Base-by-base conservation (phyloP, 2,329 filamentous ascomycete species). In the Thyridium curvatum region DNA sequence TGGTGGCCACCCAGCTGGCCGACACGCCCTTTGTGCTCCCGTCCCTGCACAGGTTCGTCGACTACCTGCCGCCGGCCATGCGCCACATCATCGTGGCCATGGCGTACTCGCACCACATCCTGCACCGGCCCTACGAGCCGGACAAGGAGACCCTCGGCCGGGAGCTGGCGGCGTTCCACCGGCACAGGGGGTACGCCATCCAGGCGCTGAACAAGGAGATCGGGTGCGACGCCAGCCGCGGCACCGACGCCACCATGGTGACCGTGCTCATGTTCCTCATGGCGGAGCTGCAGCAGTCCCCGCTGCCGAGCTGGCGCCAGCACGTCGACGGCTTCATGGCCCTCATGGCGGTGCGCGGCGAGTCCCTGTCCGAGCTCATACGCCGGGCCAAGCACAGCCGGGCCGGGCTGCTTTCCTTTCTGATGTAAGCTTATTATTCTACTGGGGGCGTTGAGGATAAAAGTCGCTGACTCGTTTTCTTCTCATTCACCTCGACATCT, bases 171-270 rank as follows among this genome's bases (percentile, higher is more conserved):
- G 21, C 21, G 6, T 26, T 56, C 17, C 50, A 47, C n/a, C 50
- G 48, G 31, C 57, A 56, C 38, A 50, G 52, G 8, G 54, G 47
- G 15, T 42, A 50, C 33, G 46, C 51, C 2, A 46, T 61, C 32
- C 54, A 47, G 14, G 47, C 51, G 8, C 48, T 62, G 4, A 57
- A 52, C 26, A 41, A 52, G 8, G 52, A 54, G 16, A 51, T 61
- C 9, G 39, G 38, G 14, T 32, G 21, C 3, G 48, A 49, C 21
- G 21, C 48, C 18, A 49, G 41, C 15, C 37, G 50, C 8, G 44
- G 40, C 7, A 47, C 41, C 12, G 47, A 59, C 21, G 21, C 32
- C 47, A 32, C 21, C 49, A 41, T 26, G 35, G 31, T 26, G 6
- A 26, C 21, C 21, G 21, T 26, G 6, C 15, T 52, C 37, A 52